phyloP scores from a whole-genome alignment of 805 yeast species.

The Wickerhamomyces queroliae region DNA sequence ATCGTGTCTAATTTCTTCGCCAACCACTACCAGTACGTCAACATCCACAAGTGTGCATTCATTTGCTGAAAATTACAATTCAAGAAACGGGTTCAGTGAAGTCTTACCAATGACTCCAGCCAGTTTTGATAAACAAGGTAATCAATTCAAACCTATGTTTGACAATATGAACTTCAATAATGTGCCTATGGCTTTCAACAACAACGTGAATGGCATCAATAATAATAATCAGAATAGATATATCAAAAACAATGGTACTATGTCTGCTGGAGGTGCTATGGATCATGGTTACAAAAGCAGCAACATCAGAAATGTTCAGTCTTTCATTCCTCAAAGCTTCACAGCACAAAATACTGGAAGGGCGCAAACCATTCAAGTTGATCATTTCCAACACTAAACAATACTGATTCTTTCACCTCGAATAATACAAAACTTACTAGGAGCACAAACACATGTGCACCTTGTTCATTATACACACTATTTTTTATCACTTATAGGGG shows the following conservation, averaged over 20 bases:
- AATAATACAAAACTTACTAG: too few relatives aligned
- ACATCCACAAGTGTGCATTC: neutral
- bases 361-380: constrained; percentile 28
- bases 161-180: neutral
- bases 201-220: neutral
- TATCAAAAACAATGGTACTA: neutral
- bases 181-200: too few relatives aligned
- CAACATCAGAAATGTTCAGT: neutral
- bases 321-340: neutral
- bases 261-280: neutral
- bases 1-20: neutral
- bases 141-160: too few relatives aligned
- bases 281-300: neutral
- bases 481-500: too few relatives aligned
- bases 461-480: too few relatives aligned
- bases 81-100: too few relatives aligned
- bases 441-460: too few relatives aligned
- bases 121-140: too few relatives aligned
- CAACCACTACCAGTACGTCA: neutral
- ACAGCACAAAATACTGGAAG: constrained; percentile 20
- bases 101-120: too few relatives aligned
- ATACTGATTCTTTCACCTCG: neutral
- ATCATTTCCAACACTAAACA: constrained; percentile 20
- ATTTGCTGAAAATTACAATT: neutral
- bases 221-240: neutral